Base-by-base conservation (phyloP, 1,139 yeast genomes). In the Pichia sp. region DNA sequence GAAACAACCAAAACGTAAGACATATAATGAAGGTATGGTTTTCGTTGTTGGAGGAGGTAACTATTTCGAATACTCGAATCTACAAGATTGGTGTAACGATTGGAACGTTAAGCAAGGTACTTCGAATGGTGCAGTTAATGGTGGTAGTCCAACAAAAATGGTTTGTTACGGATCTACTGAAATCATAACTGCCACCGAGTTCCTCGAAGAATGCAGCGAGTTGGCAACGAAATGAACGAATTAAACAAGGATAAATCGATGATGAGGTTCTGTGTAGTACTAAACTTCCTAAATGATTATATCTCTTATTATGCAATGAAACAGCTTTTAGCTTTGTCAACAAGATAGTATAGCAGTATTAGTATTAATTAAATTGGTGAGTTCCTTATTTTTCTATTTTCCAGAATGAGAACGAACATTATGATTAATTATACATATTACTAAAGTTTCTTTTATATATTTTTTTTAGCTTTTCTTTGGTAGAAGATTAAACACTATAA, bases 11-110 rank as follows among this genome's bases (percentile, higher is more conserved):
- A 87, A 85, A 68, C 82, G 96, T 67, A 90, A 86, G 64, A 75
- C 85, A 13, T 90, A 88, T 67, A 83, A 81, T 59, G 95, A 90
- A 62, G 83, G 96, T 3, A 74, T 89, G 54, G 96, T 93, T 16
- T 95, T 93, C 69, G 88, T 90, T 51, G 92, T 95, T 57, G 99
- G 99, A 23, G 99, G 99, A 38, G 99, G 98, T 49, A 92, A 89
- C 70, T 93, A 90, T 67, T 75, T 89, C 61, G 99, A 93, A 72
- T 93, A 93, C 67, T 95, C 92, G 61, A 92, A 92, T 67, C 78
- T 93, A 64, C 96, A 89, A 70, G 97, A 92, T 69, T 92, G 96
- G 95, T 85, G 85, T 66, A 73, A 61, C 47, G 62, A 61, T 5
- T 53, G 58, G 48, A 66, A 65, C 70, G 19, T 49, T 23, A 54